Base-by-base conservation (phyloP, 805 yeast genomes). In the Pichia ethanolica region DNA sequence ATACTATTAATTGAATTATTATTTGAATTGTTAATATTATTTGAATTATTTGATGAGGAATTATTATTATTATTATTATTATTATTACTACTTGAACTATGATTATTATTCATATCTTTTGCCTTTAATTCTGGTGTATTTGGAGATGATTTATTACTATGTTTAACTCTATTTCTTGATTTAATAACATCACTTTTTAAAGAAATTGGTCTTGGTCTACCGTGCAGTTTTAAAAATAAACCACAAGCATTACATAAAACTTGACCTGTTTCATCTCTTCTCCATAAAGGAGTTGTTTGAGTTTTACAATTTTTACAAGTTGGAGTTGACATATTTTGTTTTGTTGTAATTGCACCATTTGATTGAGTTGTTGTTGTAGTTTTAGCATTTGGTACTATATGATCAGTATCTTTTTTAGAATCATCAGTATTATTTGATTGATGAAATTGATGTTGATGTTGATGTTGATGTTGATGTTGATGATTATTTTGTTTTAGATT, bases 211-310 rank as follows among this genome's bases (percentile, higher is more conserved):
- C 98, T 75, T 37, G 96, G 88, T 47, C 95, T 78, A 27, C 97
- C 96, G 63, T 90, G 98, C 39, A 90, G 75, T 68, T 90, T 90
- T 52, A 89, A 69, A 60, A 89, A 89, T 45, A 89, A 71, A 0
- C 97, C 97, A 71, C 97, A 89, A 9, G 98, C 98, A 69, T 90
- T 90, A 66, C 98, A 90, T 44, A 90, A 74, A 35, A 90, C 95
- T 59, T 83, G 84, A 13, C 95, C 95, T 1, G 93, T 90, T 51
- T 89, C 97, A 67, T 90, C 97, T 55, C 97, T 75, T 67, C 97
- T 77, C 97, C 97, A 90, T 32, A 90, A 71, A 1, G 98, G 97
- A 2, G 98, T 90, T 1, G 93, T 90, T 51, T 89, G 86, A 2
- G 98, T 90, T 60, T 83, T 78, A 70, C 98, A 90, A 66, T 90